A percentile compares a stretch with the other conserved stretches of the same genome.
phyloP scores from a whole-genome alignment of 306 rosid genomes.

The Cucurbita pepo region DNA sequence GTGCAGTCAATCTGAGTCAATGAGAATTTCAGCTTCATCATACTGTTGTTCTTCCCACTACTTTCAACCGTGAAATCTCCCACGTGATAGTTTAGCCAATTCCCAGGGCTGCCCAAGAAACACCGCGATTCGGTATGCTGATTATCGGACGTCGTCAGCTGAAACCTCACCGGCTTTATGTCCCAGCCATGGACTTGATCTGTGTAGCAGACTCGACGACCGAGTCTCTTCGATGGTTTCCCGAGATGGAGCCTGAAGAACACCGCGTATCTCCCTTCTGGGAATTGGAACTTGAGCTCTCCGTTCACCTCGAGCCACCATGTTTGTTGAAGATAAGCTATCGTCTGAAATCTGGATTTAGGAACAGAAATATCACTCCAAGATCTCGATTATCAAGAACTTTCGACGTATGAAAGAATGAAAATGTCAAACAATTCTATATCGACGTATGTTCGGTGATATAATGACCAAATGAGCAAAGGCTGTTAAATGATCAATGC shows the following conservation, averaged over 20 bases:
- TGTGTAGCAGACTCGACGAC: conserved; percentile 47
- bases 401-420: neutral
- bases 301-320: conserved; percentile 94
- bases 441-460: neutral
- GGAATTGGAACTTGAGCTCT: conserved; percentile 67
- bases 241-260: conserved; percentile 75
- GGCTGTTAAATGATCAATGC: neutral
- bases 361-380: no score
- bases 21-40: conserved; percentile 55
- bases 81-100: conserved; percentile 52
- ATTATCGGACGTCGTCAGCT: conserved; percentile 56
- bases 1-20: conserved; percentile 82
- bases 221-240: conserved; percentile 44
- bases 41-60: conserved; percentile 16
- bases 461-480: no score
- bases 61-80: conserved; percentile 52
- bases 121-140: conserved; percentile 35
- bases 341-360: conserved; percentile 43
- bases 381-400: neutral
- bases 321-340: conserved; percentile 86
- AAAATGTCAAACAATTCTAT: neutral
- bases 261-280: conserved; percentile 43
- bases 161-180: conserved; percentile 53
- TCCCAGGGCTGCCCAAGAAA: conserved; percentile 55
- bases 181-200: conserved; percentile 82